Evolutionary conservation across 768 basidiomycete genomes (phyloP).

Genomic region (Rhizopogon rudus): DNA sequence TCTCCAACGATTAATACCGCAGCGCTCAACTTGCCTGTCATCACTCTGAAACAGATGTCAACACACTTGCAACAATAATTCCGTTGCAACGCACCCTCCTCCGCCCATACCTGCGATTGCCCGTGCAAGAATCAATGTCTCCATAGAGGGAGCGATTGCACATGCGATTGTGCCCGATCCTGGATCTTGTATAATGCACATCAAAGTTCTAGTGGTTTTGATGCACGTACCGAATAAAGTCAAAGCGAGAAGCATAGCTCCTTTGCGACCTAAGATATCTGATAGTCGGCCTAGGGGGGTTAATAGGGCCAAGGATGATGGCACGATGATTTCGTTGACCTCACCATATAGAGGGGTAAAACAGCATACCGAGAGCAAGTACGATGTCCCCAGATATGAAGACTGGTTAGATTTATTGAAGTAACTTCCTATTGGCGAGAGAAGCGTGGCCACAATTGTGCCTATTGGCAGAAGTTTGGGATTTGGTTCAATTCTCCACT

Average conservation of each 20-base stretch:
- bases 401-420: conserved; percentile 77
- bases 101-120: conserved; percentile 91
- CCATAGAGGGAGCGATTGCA: conserved; percentile 86
- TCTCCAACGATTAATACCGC: conserved; percentile 3
- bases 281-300: conserved; percentile 63
- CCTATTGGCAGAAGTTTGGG: conserved; percentile 29
- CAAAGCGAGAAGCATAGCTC: conserved; percentile 82
- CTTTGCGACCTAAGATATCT: conserved; percentile 81
- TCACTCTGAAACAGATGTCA: conserved; percentile 49
- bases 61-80: conserved; percentile 1
- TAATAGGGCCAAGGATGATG: conserved; percentile 4
- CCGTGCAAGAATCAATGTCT: conserved; percentile 70
- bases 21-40: conserved; percentile 58
- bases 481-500: background rate
- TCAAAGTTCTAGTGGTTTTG: conserved; percentile 8
- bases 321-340: conserved; percentile 11
- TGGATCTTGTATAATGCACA: conserved; percentile 26
- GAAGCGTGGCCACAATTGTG: conserved; percentile 82
- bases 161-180: conserved; percentile 83
- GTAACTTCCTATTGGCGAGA: conserved; percentile 81
- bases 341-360: conserved; percentile 86
- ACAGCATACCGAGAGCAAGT: conserved; percentile 84
- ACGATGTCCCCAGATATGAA: conserved; percentile 86
- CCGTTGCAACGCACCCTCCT: conserved; percentile 62
- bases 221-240: conserved; percentile 67